A percentile compares a stretch with the other conserved stretches of the same genome.
Conservation (phyloP, 768 basidiomycete species). For the Hebeloma cylindrosporum region DNA sequence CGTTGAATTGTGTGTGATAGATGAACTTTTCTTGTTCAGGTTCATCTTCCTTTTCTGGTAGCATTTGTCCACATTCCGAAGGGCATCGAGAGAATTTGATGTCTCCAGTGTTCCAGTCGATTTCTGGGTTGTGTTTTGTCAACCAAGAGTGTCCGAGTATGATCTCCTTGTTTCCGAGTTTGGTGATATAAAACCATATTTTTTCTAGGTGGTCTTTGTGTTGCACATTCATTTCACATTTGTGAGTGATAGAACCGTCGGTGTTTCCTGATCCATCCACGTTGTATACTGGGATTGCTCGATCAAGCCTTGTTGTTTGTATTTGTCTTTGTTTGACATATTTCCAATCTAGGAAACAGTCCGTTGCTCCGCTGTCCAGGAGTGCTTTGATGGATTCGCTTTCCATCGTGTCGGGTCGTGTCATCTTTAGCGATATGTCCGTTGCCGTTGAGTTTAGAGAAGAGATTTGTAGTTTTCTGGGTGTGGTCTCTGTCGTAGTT, state of each 20-base stretch:
- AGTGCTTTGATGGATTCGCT: conserved; percentile 3
- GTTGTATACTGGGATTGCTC: conserved; percentile 12
- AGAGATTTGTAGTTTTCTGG: background rate
- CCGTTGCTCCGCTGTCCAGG: conserved; percentile 15
- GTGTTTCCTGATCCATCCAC: conserved; percentile 18
- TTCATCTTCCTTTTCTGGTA: too few relatives aligned
- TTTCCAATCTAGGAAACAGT: conserved; percentile 1
- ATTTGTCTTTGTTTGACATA: background rate
- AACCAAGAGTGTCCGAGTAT: conserved; percentile 24
- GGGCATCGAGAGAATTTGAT: too few relatives aligned
- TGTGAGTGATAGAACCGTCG: conserved; percentile 12
- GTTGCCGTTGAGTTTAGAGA: background rate
- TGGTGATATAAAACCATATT: conserved; percentile 17
- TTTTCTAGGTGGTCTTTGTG: too few relatives aligned
- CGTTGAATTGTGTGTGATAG: too few relatives aligned
- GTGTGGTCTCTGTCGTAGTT: background rate
- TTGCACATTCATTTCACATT: conserved; percentile 5
- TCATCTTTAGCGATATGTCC: too few relatives aligned
- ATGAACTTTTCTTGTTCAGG: too few relatives aligned
- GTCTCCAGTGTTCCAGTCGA: conserved; percentile 19
- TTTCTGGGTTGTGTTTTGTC: conserved; percentile 17
- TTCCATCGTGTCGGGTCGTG: too few relatives aligned
- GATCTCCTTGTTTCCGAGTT: conserved; percentile 10
- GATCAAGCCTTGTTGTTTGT: background rate
- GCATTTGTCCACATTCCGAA: too few relatives aligned